Evolutionary conservation across 352 stramenopile genomes (phyloP).

Genomic region (Pythium coloratum): DNA sequence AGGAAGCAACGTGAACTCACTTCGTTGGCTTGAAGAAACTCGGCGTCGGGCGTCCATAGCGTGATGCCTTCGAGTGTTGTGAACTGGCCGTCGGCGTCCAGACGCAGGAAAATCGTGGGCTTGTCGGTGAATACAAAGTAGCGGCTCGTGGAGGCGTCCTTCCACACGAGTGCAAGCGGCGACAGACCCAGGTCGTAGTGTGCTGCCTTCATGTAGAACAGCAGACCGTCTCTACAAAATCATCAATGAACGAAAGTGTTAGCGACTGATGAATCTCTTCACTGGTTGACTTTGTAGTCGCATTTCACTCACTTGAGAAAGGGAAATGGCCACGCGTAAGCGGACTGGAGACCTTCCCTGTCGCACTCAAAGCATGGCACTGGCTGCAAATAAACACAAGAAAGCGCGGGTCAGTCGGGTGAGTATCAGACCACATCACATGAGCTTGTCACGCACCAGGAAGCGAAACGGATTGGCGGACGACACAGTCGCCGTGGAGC

Average conservation of each 20-base stretch:
- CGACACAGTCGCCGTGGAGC: constrained; percentile 39
- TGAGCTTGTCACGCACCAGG: constrained; percentile 37
- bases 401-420: neutral
- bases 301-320: constrained; percentile 76
- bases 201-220: constrained; percentile 90
- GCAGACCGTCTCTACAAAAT: constrained; percentile 71
- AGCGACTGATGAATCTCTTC: neutral
- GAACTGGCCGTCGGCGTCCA: constrained; percentile 54
- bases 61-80: constrained; percentile 72
- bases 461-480: constrained; percentile 78
- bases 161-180: constrained; percentile 88
- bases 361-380: constrained; percentile 89
- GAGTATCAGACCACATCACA: neutral
- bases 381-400: constrained; percentile 35
- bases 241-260: neutral
- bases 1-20: constrained; percentile 28
- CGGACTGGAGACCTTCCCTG: constrained; percentile 60
- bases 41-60: constrained; percentile 43
- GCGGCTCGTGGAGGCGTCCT: constrained; percentile 81
- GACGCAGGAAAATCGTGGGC: constrained; percentile 67
- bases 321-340: constrained; percentile 77
- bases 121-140: constrained; percentile 78
- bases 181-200: constrained; percentile 90
- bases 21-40: constrained; percentile 66
- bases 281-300: neutral